Evolutionary conservation across 441 rosid species (phyloP).

Genomic region (Croton laevigatus): DNA sequence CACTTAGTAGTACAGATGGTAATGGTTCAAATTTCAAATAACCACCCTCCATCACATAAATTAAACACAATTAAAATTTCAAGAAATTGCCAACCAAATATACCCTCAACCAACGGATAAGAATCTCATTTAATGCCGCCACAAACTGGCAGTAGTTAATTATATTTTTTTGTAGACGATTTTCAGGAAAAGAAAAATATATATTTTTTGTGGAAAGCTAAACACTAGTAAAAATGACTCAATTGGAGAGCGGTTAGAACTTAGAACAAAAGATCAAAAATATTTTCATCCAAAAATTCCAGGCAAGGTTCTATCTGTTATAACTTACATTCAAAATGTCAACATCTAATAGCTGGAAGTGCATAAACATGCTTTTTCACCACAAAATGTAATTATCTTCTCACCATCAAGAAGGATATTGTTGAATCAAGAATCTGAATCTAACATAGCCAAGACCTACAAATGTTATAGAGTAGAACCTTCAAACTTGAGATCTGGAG

Average conservation of each 20-base stretch:
- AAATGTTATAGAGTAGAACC: constrained; percentile 9
- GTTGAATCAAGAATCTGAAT: constrained; percentile 1
- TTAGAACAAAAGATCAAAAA: neutral
- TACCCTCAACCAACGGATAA: neutral
- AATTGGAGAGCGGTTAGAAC: neutral
- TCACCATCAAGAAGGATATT: constrained; percentile 13
- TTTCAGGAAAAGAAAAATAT: too few relatives aligned
- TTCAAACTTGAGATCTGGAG: constrained; percentile 3
- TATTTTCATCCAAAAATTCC: neutral
- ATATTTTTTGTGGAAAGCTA: neutral
- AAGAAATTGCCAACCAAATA: neutral
- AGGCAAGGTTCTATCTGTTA: neutral
- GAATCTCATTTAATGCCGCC: neutral
- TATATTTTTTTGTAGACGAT: too few relatives aligned
- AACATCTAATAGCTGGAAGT: neutral
- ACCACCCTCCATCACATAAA: neutral
- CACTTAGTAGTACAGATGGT: neutral
- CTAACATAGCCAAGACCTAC: neutral
- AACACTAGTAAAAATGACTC: neutral
- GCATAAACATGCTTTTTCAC: neutral
- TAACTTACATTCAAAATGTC: neutral
- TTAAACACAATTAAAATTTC: neutral
- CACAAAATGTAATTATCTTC: neutral
- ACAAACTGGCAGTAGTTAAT: neutral
- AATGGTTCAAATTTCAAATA: neutral